Evolutionary conservation across 345 rosid species (phyloP), one percentile per base, ranked within the genome.

Genomic region (Combretum micranthum): DNA sequence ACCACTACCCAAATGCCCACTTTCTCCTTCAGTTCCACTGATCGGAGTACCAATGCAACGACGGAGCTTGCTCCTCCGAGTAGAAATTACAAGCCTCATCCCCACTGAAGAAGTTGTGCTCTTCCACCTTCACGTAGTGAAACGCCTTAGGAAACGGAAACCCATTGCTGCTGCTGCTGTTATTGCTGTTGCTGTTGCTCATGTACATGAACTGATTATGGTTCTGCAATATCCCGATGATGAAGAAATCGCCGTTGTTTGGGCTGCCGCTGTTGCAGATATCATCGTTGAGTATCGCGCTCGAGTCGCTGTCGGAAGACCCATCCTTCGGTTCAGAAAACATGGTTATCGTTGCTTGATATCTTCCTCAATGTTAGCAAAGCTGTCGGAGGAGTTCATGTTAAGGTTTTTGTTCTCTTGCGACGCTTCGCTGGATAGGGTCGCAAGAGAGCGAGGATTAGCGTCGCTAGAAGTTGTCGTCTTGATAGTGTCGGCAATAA

Each of bases 271-370:
- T 83, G 44, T 83, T 80, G 61, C 51, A 26, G 66, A 72, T 83
- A 18, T 86, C 88, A 20, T 86, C 95, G 53, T 84, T 92, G 21
- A 92, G 55, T 63, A 92, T 72, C 0, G 96, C 98, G 55, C 97
- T 84, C 4, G 96, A 84, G 55, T 87, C 97, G 43, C 98, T 88
- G 39, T 89, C 98, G 0, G 98, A 86, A 1, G 93, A 86, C 57
- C 93, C 97, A 19, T 83, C 95, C 65, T 75, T 76, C 61, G 71
- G 55, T 60, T 79, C 85, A 0, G 83, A 76, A 66, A 80, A 83
- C 49, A 17, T 15, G 49, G 49, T 46, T n/a, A 17, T n/a, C 49
- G 11, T n/a, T 46, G 49, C 52, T 53, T 69, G 2, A 20, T 53
- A 39, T 53, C 59, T 15, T 47, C 50, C 20, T 59, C 61, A 64